These are phyloP conservation scores for Alternaria panax DNA, from an alignment of 2,329 filamentous ascomycete genomes.

Conservation along the genomic window DNA sequence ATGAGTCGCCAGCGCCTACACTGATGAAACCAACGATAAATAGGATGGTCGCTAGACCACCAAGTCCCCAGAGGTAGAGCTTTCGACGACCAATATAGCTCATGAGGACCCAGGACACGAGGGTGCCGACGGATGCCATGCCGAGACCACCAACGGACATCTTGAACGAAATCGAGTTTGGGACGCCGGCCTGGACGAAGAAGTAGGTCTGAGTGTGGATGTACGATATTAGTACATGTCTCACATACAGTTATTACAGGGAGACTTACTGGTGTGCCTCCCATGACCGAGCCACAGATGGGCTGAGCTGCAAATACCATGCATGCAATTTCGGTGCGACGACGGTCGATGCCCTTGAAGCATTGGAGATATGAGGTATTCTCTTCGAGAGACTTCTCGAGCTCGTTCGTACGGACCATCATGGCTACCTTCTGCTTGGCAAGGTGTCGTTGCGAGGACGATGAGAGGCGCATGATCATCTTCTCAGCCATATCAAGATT, in stretches of 20 bases:
- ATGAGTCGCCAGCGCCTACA: conserved; percentile 41
- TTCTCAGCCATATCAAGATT: conserved; percentile 67
- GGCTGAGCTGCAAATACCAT: conserved; percentile 55
- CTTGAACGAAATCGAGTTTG: conserved; percentile 47
- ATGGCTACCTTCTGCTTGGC: conserved; percentile 66
- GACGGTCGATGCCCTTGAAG: conserved; percentile 70
- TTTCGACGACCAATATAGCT: conserved; percentile 75
- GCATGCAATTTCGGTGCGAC: conserved; percentile 76
- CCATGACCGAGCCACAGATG: conserved; percentile 30
- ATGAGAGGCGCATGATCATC: conserved; percentile 54
- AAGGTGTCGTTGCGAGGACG: conserved; percentile 2
- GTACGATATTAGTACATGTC: not conserved
- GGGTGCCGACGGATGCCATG: conserved; percentile 66
- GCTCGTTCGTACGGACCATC: conserved; percentile 84
- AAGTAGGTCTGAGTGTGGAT: conserved; percentile 50
- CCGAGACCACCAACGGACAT: conserved; percentile 61
- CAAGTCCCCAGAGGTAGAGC: conserved; percentile 75
- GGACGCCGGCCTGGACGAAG: conserved; percentile 53
- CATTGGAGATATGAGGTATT: conserved; percentile 80
- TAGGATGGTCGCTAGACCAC: conserved; percentile 68
- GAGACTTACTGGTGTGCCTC: conserved; percentile 13
- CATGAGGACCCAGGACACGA: conserved; percentile 80
- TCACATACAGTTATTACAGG: not conserved
- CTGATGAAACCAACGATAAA: conserved; percentile 76
- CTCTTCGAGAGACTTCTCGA: conserved; percentile 70